Conservation (phyloP, 1,284 basidiomycete genomes). For the Sanghuangporus baumii region DNA sequence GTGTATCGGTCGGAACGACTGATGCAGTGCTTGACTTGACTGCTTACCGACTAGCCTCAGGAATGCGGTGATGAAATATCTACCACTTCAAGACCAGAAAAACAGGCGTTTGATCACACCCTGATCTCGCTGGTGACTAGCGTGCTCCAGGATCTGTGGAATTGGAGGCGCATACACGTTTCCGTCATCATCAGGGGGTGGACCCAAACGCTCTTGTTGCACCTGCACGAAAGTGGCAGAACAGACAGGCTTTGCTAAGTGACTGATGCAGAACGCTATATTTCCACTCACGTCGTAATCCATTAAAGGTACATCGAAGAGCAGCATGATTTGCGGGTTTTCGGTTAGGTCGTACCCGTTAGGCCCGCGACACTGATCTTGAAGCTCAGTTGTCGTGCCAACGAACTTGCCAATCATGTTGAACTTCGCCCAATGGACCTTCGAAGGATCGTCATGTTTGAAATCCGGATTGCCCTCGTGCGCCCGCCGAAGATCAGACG, state of each 20-base stretch:
- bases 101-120: conserved; percentile 14
- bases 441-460: conserved; percentile 49
- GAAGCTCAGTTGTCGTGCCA: conserved; percentile 61
- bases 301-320: conserved; percentile 53
- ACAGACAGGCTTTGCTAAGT: too few relatives aligned
- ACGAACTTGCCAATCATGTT: conserved; percentile 80
- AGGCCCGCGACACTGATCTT: conserved; percentile 59
- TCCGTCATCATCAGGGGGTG: conserved; percentile 12
- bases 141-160: conserved; percentile 10
- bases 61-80: neutral
- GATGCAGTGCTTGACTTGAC: neutral
- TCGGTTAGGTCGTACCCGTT: conserved; percentile 54
- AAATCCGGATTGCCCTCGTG: conserved; percentile 72
- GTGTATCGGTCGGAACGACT: neutral
- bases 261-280: neutral
- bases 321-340: conserved; percentile 42
- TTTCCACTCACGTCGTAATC: conserved; percentile 46
- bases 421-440: conserved; percentile 83
- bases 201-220: conserved; percentile 16
- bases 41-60: neutral
- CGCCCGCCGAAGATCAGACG: conserved; percentile 72
- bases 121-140: conserved; percentile 7
- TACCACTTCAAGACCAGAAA: conserved; percentile 13
- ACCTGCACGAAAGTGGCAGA: neutral
- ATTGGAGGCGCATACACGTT: conserved; percentile 6